These are phyloP conservation scores for Stephania japonica DNA, from an alignment of 164 flowering plant genomes.

Conservation along the genomic window DNA sequence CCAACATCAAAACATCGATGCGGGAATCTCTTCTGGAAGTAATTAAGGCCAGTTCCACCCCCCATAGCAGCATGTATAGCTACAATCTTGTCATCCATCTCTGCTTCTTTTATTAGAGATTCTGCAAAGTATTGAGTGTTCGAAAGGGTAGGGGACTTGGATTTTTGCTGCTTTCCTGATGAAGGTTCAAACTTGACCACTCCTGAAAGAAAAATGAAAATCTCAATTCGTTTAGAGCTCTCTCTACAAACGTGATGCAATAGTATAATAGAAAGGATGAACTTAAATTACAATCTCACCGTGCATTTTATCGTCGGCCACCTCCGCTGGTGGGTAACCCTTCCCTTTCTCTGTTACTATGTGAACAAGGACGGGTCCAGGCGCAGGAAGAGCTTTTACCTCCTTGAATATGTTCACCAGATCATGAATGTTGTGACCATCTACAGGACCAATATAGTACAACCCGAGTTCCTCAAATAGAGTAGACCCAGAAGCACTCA, in stretches of 20 bases:
- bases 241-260: background rate
- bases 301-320: slow-evolving; percentile 88
- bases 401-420: slow-evolving; percentile 59
- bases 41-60: slow-evolving; percentile 92
- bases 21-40: slow-evolving; percentile 78
- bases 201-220: slow-evolving; percentile 37
- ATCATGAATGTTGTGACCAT: slow-evolving; percentile 74
- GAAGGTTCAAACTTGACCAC: slow-evolving; percentile 74
- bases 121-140: slow-evolving; percentile 88
- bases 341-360: slow-evolving; percentile 89
- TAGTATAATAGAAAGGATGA: background rate
- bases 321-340: slow-evolving; percentile 89
- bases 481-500: slow-evolving; percentile 62
- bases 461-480: slow-evolving; percentile 87
- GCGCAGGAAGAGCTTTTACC: slow-evolving; percentile 72
- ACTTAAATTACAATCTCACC: slow-evolving; percentile 35
- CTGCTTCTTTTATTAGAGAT: slow-evolving; percentile 77
- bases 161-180: slow-evolving; percentile 77
- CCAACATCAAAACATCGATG: slow-evolving; percentile 92
- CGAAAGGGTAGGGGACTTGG: slow-evolving; percentile 58
- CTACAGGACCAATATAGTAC: slow-evolving; percentile 88
- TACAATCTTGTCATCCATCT: slow-evolving; percentile 59
- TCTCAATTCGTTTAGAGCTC: slow-evolving; percentile 3
- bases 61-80: slow-evolving; percentile 99
- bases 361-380: slow-evolving; percentile 89